Evolutionary conservation across 257 asterid species (phyloP), one percentile per base, ranked within the genome.

Genomic region (Echium plantagineum): DNA sequence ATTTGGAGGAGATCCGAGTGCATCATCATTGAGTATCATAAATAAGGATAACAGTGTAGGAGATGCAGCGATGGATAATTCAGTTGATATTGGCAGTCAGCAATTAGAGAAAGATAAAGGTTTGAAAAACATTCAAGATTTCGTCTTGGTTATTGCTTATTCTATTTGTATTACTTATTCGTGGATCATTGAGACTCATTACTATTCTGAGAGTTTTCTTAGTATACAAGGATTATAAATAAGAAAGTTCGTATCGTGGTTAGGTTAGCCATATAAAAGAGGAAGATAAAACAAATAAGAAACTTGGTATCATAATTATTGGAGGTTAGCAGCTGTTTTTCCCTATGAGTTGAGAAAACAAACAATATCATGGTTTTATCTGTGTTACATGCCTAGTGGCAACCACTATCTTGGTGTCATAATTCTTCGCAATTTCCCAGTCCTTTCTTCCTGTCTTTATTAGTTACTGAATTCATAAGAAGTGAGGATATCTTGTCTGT

Each of bases 1-100:
- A 31, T 61, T 61, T 55, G 63, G 60, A 52, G 15, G 63, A 53
- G 58, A 70, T 21, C 58, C 65, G 24, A 59, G 61, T 55, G 26
- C 62, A 58, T 57, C 59, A 54, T 64, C 38, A 9, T 75, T 61
- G 30, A 69, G 64, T 66, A 82, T 49, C 58, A 70, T 32, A 26
- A 24, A 19, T 21, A 24, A 64, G 52, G 74, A 69, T 60, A 70
- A 57, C 35, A 73, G 60, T 42, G 71, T 65, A 31, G 66, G 67
- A 72, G 61, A 74, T 1, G 42, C 38, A n/a, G 66, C 22, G 16
- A 68, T 21, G n/a, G 53, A 48, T 15, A 61, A 42, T 69, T 55
- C 42, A 19, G 48, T 20, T 30, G 49, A 15, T 19, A 68, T 48
- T 61, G 66, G 48, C 3, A 10, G 17, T 13, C 49, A 42, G 4